phyloP scores from a whole-genome alignment of 129 eudicot species.

The Artemisia annua region DNA sequence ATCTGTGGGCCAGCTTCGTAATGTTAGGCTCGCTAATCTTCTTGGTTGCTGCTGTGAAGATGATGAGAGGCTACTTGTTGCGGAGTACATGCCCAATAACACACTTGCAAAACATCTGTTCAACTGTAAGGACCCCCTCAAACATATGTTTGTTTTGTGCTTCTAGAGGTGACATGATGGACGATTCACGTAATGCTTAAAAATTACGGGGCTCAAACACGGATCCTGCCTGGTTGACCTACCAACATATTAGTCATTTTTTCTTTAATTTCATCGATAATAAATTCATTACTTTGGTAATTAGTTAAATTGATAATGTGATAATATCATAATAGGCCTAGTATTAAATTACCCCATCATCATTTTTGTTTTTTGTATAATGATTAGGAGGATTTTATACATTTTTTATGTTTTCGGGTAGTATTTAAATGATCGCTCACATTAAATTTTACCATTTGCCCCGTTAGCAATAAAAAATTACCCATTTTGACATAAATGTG shows the following conservation, averaged over 20 bases:
- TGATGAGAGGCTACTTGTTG: slow-evolving; percentile 74
- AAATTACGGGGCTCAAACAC: background rate
- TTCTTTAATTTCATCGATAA: background rate
- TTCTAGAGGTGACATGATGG: background rate
- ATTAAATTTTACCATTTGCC: background rate
- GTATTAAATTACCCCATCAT: no score
- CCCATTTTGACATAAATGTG: background rate
- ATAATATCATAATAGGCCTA: no score
- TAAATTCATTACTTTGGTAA: background rate
- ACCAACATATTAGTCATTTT: background rate
- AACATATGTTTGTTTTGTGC: background rate
- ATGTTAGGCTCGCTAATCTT: slow-evolving; percentile 61
- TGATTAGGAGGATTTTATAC: no score
- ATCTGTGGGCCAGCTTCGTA: slow-evolving; percentile 60
- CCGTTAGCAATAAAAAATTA: background rate
- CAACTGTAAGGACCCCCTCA: slow-evolving; percentile 50
- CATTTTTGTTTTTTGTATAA: no score
- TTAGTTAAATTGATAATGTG: no score
- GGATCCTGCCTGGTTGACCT: background rate
- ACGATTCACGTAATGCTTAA: background rate
- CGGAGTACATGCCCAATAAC: slow-evolving; percentile 72
- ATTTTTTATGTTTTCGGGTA: no score
- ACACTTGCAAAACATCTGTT: slow-evolving; percentile 83
- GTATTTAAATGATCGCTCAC: no score
- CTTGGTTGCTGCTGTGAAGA: slow-evolving; percentile 74